These are phyloP conservation scores for Aschersonia sp. DNA, from an alignment of 2,329 filamentous ascomycete species.

Conservation along the genomic window DNA sequence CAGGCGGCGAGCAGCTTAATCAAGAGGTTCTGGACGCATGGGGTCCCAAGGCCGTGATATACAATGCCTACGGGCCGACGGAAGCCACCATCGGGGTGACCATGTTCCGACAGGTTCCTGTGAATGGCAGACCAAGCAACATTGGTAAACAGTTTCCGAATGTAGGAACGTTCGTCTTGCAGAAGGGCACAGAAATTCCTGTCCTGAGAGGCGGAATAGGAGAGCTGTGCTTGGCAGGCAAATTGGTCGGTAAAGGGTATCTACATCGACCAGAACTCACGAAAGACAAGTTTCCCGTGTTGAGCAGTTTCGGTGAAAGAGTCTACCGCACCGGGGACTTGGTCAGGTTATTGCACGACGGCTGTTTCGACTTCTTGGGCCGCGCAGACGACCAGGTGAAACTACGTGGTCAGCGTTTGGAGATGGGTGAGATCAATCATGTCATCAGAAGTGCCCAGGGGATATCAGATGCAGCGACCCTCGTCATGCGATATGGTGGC, in stretches of 20 bases:
- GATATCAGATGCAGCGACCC: constrained; percentile 57
- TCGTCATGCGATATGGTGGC: constrained; percentile 61
- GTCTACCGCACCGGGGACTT: constrained; percentile 85
- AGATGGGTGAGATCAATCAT: constrained; percentile 84
- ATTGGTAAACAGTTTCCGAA: constrained; percentile 81
- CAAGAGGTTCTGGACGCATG: constrained; percentile 80
- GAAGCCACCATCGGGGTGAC: constrained; percentile 89
- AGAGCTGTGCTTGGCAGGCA: constrained; percentile 78
- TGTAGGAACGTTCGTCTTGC: constrained; percentile 69
- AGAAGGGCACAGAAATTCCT: constrained; percentile 51
- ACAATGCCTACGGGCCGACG: constrained; percentile 86
- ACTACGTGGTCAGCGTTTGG: constrained; percentile 73
- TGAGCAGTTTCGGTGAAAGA: constrained; percentile 40
- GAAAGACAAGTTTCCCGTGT: constrained; percentile 54
- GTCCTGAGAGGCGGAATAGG: constrained; percentile 69
- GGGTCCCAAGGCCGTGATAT: constrained; percentile 68
- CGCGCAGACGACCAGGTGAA: constrained; percentile 88
- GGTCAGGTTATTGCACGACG: constrained; percentile 66
- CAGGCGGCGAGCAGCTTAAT: constrained; percentile 75
- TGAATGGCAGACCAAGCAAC: constrained; percentile 68
- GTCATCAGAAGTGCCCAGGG: constrained; percentile 48
- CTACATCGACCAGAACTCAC: constrained; percentile 70
- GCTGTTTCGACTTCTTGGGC: constrained; percentile 75
- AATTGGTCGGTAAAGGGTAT: constrained; percentile 80
- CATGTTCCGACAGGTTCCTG: constrained; percentile 69